Conservation (phyloP, 176 grass and related monocot species). For the Paspalum vaginatum region DNA sequence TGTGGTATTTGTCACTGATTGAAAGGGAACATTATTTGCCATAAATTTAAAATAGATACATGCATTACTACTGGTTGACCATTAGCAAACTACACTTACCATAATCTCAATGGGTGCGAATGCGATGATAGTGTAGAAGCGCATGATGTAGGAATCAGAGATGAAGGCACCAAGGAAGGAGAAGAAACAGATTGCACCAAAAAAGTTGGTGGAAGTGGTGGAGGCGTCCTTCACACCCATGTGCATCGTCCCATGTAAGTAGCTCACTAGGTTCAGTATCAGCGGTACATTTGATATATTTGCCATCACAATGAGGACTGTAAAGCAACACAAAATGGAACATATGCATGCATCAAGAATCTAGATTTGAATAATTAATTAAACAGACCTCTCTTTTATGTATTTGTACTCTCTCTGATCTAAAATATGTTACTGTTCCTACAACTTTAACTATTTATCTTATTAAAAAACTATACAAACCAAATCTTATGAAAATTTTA, state of each 20-base stretch:
- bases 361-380: background rate
- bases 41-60: too few relatives aligned
- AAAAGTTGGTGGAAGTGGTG: slow-evolving; percentile 49
- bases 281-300: slow-evolving; percentile 49
- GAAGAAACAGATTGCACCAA: slow-evolving; percentile 48
- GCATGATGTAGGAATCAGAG: slow-evolving; percentile 67
- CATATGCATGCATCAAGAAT: background rate
- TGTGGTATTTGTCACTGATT: too few relatives aligned
- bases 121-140: slow-evolving; percentile 63
- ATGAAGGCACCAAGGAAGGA: slow-evolving; percentile 66
- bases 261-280: slow-evolving; percentile 58
- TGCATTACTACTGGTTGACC: too few relatives aligned
- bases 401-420: background rate
- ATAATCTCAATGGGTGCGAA: slow-evolving; percentile 57
- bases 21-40: too few relatives aligned
- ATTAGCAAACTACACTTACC: background rate
- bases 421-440: background rate
- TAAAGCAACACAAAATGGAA: background rate
- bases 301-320: slow-evolving; percentile 50
- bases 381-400: background rate
- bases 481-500: background rate
- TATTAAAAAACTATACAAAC: background rate
- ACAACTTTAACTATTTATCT: background rate
- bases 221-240: slow-evolving; percentile 51
- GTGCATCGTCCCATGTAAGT: slow-evolving; percentile 67